Conservation (phyloP, 177 flowering plant genomes). For the Telopea speciosissima region DNA sequence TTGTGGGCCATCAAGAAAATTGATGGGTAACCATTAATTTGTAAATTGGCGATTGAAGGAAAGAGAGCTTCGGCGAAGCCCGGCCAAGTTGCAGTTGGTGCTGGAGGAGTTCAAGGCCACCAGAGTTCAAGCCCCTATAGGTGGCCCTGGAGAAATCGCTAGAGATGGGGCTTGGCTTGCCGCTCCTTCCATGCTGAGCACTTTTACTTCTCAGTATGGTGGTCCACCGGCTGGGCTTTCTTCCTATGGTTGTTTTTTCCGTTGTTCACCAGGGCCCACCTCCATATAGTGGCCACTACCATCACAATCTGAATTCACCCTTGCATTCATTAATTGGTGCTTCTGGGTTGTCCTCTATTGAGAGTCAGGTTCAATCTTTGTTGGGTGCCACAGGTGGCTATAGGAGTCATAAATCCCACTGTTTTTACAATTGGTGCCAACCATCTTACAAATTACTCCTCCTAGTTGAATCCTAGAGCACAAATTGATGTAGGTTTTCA, state of each 20-base stretch:
- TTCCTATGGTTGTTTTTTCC: slow-evolving; percentile 38
- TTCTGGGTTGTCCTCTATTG: slow-evolving; percentile 31
- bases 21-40: slow-evolving; percentile 72
- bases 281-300: slow-evolving; percentile 26
- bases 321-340: slow-evolving; percentile 28
- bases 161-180: slow-evolving; percentile 27
- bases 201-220: slow-evolving; percentile 28
- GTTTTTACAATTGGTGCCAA: no score
- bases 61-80: slow-evolving; percentile 75
- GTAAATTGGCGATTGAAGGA: slow-evolving; percentile 81
- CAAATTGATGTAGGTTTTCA: no score
- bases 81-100: slow-evolving; percentile 15
- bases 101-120: slow-evolving; percentile 17
- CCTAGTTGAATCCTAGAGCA: no score
- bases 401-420: no score
- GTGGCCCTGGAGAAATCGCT: slow-evolving; percentile 17
- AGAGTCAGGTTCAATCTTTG: slow-evolving; percentile 32
- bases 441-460: no score
- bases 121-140: slow-evolving; percentile 15
- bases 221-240: slow-evolving; percentile 34
- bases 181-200: slow-evolving; percentile 16
- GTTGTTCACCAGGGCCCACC: slow-evolving; percentile 37
- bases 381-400: slow-evolving; percentile 30
- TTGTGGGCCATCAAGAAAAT: slow-evolving; percentile 66
- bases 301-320: slow-evolving; percentile 31